Percentiles rank a stretch among this genome's conserved stretches.
Conservation (phyloP, 2,329 filamentous ascomycete species). For the Xylariaceae sp. region DNA sequence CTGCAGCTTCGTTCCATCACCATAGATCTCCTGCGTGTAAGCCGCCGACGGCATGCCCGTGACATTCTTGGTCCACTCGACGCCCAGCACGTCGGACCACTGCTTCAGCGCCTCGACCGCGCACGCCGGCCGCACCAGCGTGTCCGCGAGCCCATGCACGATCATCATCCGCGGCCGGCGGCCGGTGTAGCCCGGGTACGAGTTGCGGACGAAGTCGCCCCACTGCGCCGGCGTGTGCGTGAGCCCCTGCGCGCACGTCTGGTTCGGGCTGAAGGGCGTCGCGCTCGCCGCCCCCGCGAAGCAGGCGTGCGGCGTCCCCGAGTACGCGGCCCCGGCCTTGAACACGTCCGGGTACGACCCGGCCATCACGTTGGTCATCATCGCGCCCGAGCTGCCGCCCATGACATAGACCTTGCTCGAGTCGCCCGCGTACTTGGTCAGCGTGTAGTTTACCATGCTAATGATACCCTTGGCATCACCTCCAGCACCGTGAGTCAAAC, state of each 20-base stretch:
- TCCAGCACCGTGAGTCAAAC: slow-evolving; percentile 13
- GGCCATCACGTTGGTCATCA: slow-evolving; percentile 19
- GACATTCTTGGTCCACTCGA: slow-evolving; percentile 8
- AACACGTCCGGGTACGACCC: slow-evolving; percentile 18
- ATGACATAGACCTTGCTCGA: slow-evolving; percentile 7
- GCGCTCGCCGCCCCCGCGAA: slow-evolving; percentile 11
- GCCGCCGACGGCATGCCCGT: slow-evolving; percentile 7
- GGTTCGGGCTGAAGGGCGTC: slow-evolving; percentile 14
- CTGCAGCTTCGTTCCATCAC: slow-evolving; percentile 9
- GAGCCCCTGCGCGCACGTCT: slow-evolving; percentile 15
- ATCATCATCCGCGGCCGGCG: slow-evolving; percentile 30
- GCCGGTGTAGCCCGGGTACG: slow-evolving; percentile 32
- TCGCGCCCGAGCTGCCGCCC: slow-evolving; percentile 12
- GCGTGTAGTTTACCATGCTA: slow-evolving; percentile 16
- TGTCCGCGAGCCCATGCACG: slow-evolving; percentile 32
- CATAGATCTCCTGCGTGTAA: slow-evolving; percentile 12
- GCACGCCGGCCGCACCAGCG: slow-evolving; percentile 23
- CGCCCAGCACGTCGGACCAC: slow-evolving; percentile 11
- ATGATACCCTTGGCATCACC: slow-evolving; percentile 15
- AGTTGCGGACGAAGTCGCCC: slow-evolving; percentile 27
- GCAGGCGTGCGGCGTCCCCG: slow-evolving; percentile 11
- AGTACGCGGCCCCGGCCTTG: slow-evolving; percentile 13
- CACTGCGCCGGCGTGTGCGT: slow-evolving; percentile 21
- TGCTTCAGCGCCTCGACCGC: slow-evolving; percentile 22
- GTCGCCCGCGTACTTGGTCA: slow-evolving; percentile 9